Percentiles rank a stretch among this genome's conserved stretches.
These are phyloP conservation scores for Phaeodactylum tricornutum DNA, from an alignment of 108 stramenopile genomes.

Conservation along the genomic window DNA sequence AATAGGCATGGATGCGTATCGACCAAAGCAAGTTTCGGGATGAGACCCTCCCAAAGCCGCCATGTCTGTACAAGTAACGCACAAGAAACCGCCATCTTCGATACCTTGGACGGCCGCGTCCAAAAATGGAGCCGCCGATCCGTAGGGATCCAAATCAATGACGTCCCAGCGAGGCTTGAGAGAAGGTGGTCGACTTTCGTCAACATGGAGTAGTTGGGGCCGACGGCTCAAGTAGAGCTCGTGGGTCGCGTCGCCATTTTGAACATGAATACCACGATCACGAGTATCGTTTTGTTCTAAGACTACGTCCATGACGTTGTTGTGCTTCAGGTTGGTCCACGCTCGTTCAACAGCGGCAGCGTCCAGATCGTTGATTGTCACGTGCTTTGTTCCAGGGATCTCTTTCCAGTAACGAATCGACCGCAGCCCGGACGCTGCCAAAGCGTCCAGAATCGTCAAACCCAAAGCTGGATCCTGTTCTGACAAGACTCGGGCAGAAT, in stretches of 20 bases:
- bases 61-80: slow-evolving; percentile 98
- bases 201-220: background rate
- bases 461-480: slow-evolving; percentile 30
- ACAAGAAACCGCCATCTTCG: slow-evolving; percentile 84
- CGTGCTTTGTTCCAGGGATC: slow-evolving; percentile 78
- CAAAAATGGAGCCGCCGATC: slow-evolving; percentile 92
- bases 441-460: slow-evolving; percentile 87
- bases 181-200: slow-evolving; percentile 4
- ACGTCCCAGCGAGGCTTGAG: slow-evolving; percentile 72
- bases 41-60: slow-evolving; percentile 89
- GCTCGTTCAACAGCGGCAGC: slow-evolving; percentile 69
- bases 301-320: slow-evolving; percentile 45
- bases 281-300: slow-evolving; percentile 6
- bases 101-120: slow-evolving; percentile 93
- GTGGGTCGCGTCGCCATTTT: slow-evolving; percentile 68
- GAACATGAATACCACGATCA: slow-evolving; percentile 49
- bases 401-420: slow-evolving; percentile 95
- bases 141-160: slow-evolving; percentile 99
- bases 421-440: slow-evolving; percentile 95
- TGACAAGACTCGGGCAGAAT: background rate
- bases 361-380: slow-evolving; percentile 90
- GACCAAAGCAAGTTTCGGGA: slow-evolving; percentile 89
- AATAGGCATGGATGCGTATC: slow-evolving; percentile 87
- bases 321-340: slow-evolving; percentile 58
- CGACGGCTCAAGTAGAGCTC: slow-evolving; percentile 69